Evolutionary conservation across 225 moss, liverwort and hornwort genomes (phyloP).

Genomic region (Pseudoscleropodium purum): DNA sequence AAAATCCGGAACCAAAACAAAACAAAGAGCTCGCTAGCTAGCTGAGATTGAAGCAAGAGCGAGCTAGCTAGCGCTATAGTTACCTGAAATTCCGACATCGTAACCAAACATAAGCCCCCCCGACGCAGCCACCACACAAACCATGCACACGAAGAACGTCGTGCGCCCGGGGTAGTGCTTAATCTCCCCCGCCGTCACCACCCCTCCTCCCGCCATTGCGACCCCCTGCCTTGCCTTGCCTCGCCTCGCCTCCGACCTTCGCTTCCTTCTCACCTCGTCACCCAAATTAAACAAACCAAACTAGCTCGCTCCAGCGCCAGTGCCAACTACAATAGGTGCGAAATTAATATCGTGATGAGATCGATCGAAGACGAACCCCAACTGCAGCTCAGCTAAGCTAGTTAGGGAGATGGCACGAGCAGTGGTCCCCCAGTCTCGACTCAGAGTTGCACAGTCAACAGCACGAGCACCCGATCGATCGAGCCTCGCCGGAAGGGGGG

Average conservation of each 20-base stretch:
- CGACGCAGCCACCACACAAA: slow-evolving; percentile 43
- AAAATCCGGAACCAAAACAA: background rate
- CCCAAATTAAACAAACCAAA: background rate
- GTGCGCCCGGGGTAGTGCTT: slow-evolving; percentile 29
- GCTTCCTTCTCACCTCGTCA: background rate
- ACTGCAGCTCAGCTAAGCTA: background rate
- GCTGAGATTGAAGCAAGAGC: background rate
- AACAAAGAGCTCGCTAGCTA: background rate
- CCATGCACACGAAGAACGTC: slow-evolving; percentile 37
- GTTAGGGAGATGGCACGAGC: background rate
- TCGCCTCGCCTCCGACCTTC: background rate
- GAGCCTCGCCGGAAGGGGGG: background rate
- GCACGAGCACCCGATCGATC: background rate
- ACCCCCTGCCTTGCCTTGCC: too few species aligned
- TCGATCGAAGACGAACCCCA: too few species aligned
- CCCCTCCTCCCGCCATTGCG: slow-evolving; percentile 40
- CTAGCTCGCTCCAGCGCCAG: background rate
- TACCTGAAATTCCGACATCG: slow-evolving; percentile 58
- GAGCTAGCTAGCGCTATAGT: background rate
- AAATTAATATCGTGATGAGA: background rate
- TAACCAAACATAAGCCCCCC: slow-evolving; percentile 59
- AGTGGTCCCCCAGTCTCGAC: background rate
- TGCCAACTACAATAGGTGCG: too few species aligned
- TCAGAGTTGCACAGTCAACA: background rate
- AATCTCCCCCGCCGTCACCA: slow-evolving; percentile 17